These are phyloP conservation scores for Citeromyces siamensis DNA, from an alignment of 1,139 yeast species.

Conservation along the genomic window DNA sequence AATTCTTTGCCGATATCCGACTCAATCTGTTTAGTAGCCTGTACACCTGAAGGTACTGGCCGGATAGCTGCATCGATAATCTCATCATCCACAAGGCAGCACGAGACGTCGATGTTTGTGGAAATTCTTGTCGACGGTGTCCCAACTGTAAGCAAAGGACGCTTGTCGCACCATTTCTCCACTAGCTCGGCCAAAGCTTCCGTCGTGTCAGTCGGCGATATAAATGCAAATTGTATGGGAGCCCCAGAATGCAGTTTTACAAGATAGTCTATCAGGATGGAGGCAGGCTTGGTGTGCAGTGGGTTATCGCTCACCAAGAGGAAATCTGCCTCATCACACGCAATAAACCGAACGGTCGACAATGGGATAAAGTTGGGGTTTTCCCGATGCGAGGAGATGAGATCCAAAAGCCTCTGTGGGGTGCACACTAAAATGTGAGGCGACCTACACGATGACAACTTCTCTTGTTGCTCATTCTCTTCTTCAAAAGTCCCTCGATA, in stretches of 20 bases:
- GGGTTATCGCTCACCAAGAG: slow-evolving; percentile 2
- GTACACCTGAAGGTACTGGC: slow-evolving; percentile 5
- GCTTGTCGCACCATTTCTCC: slow-evolving; percentile 6
- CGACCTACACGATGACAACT: slow-evolving; percentile 10
- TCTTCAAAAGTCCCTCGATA: slow-evolving; percentile 14
- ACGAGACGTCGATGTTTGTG: slow-evolving; percentile 4
- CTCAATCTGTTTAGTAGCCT: slow-evolving; percentile 4
- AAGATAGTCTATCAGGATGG: slow-evolving; percentile 7
- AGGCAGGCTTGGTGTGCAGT: slow-evolving; percentile 7
- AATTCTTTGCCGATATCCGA: slow-evolving; percentile 6
- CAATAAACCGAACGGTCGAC: slow-evolving; percentile 14
- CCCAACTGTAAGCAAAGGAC: slow-evolving; percentile 7
- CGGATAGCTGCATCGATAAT: slow-evolving; percentile 5
- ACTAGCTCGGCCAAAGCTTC: slow-evolving; percentile 3
- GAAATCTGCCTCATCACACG: slow-evolving; percentile 19
- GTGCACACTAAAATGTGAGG: slow-evolving; percentile 20
- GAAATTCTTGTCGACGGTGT: slow-evolving; percentile 1
- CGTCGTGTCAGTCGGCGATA: slow-evolving; percentile 4
- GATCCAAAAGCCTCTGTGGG: slow-evolving; percentile 20
- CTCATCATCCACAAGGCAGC: neutral
- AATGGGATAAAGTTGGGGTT: slow-evolving; percentile 12
- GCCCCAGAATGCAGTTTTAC: slow-evolving; percentile 4
- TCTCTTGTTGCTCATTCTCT: slow-evolving; percentile 14
- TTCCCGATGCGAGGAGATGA: slow-evolving; percentile 13
- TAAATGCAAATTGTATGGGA: slow-evolving; percentile 7